Evolutionary conservation across 208 protist genomes (phyloP).

Genomic region (Trichomonas gallinae): DNA sequence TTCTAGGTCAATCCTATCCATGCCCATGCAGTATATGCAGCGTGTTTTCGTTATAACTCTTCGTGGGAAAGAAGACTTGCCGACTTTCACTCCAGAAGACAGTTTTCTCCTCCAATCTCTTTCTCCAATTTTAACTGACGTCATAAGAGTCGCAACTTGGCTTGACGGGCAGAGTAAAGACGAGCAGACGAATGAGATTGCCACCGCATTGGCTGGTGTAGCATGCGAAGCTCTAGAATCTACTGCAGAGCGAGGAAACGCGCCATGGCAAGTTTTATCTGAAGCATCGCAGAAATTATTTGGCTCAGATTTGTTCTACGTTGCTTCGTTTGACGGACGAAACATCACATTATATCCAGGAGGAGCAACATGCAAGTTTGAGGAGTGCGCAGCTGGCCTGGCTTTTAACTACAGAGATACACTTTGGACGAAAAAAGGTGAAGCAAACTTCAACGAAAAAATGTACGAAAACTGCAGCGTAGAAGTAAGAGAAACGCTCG

Average conservation of each 20-base stretch:
- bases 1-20: neutral
- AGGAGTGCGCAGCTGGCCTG: neutral
- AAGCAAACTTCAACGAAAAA: neutral
- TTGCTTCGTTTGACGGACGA: neutral
- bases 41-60: neutral
- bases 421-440: neutral
- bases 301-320: neutral
- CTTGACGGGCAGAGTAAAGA: neutral
- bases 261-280: neutral
- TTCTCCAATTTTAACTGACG: neutral
- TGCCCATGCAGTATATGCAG: neutral
- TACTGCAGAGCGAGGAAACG: no score
- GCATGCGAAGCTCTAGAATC: neutral
- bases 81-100: neutral
- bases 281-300: neutral
- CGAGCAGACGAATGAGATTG: no score
- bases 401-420: conserved; percentile 11
- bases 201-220: neutral
- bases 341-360: neutral
- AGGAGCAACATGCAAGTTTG: neutral
- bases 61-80: neutral
- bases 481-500: neutral
- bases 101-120: neutral
- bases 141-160: neutral
- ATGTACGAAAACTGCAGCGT: neutral